Base-by-base conservation (phyloP, 495 filamentous ascomycete species). In the Durotheca rogersii region DNA sequence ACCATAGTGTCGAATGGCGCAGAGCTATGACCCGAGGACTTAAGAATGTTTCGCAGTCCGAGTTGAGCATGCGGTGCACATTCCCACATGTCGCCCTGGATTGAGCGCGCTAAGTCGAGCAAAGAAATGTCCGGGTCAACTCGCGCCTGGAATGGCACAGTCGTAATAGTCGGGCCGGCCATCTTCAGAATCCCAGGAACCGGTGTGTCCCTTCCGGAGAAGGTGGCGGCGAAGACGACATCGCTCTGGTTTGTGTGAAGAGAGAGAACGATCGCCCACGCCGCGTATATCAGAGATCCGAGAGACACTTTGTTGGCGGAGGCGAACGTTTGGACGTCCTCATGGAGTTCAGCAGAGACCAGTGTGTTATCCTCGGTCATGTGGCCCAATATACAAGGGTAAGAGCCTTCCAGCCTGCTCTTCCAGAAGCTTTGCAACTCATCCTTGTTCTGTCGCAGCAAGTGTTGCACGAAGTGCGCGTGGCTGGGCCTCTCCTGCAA, bases 201-300 rank as follows among this genome's bases (percentile, higher is more conserved):
- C 44, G 44, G 51, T 29, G 59, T 58, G 43, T 51, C 51, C 40
- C 62, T 48, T 25, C 61, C 44, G 10, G 51, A 32, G 1, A 61
- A 41, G 36, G 61, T 29, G 3, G 40, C 41, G 10, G 49, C 50
- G 25, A 58, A 37, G 4, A 37, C 7, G 34, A 37, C n/a, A 11
- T 37, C 34, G n/a, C 4, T 19, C 12, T 37, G 34, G n/a, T 6
- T 7, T 19, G 21, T 18, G 7, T 37, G 34, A 7, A 10, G 7
- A 9, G 34, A 15, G 3, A 37, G 34, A 37, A 18, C n/a, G n/a
- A 37, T 19, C 1, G 34, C 14, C 34, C 34, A 37, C 7, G 34
- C 34, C 34, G 18, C 16, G 34, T 37, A 18, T 4, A 37, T 14
- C 18, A 18, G 16, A 37, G 34, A 12, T 1, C 34, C 34, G 4